These are phyloP conservation scores for Scheffersomyces spartinae DNA, from an alignment of 805 yeast genomes.

Conservation along the genomic window DNA sequence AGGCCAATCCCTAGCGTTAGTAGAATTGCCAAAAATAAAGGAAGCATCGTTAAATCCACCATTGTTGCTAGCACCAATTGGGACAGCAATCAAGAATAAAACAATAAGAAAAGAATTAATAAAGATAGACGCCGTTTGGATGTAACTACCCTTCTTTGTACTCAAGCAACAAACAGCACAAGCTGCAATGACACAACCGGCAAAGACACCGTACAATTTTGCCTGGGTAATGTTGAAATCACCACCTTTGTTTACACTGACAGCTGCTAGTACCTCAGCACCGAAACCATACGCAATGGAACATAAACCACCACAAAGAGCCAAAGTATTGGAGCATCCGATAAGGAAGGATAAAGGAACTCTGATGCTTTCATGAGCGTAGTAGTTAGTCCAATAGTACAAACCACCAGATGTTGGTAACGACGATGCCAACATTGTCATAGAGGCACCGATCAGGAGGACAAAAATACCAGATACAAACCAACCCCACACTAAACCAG, in stretches of 20 bases:
- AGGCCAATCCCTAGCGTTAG: conserved; percentile 44
- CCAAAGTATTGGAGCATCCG: conserved; percentile 59
- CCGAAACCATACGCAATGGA: conserved; percentile 64
- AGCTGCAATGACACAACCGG: conserved; percentile 45
- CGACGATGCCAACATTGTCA: conserved; percentile 58
- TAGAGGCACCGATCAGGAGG: conserved; percentile 44
- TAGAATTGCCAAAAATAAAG: conserved; percentile 43
- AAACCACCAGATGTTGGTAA: conserved; percentile 71
- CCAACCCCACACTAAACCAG: conserved; percentile 69
- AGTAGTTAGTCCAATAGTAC: conserved; percentile 57
- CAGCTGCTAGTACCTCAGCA: conserved; percentile 45
- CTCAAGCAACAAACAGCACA: conserved; percentile 43
- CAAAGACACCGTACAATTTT: conserved; percentile 53
- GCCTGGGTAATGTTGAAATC: conserved; percentile 41
- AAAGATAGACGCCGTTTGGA: conserved; percentile 49
- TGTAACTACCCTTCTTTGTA: conserved; percentile 41
- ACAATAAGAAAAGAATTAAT: conserved; percentile 41
- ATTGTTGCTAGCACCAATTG: conserved; percentile 38
- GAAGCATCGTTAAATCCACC: conserved; percentile 34
- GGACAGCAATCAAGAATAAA: conserved; percentile 51
- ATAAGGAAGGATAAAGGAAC: conserved; percentile 49
- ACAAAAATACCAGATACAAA: conserved; percentile 44
- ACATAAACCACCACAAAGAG: conserved; percentile 54
- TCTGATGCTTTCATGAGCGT: conserved; percentile 43
- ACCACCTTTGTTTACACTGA: conserved; percentile 42